Conservation (phyloP, 108 stramenopile genomes). For the Nitzschia putrida region DNA sequence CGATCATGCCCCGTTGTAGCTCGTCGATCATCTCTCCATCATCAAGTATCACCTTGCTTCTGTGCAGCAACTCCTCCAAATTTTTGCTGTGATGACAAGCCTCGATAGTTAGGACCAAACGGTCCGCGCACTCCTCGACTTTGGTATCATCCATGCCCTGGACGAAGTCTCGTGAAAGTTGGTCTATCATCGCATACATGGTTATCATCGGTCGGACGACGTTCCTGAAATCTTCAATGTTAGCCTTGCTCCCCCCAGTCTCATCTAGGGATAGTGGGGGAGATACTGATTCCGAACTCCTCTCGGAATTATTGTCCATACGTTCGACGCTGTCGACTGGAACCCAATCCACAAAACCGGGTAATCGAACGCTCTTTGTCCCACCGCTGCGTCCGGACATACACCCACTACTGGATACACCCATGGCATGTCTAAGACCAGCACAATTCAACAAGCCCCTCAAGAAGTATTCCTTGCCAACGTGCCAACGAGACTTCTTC, state of each 20-base stretch:
- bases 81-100: slow-evolving; percentile 52
- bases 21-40: slow-evolving; percentile 61
- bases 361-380: slow-evolving; percentile 41
- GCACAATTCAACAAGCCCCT: slow-evolving; percentile 73
- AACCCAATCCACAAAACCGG: slow-evolving; percentile 70
- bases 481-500: slow-evolving; percentile 66
- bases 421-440: slow-evolving; percentile 69
- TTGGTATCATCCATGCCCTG: slow-evolving; percentile 56
- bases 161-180: slow-evolving; percentile 65
- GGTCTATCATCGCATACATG: slow-evolving; percentile 72
- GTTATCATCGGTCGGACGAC: slow-evolving; percentile 76
- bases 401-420: slow-evolving; percentile 73
- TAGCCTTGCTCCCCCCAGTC: slow-evolving; percentile 13
- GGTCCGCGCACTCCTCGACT: slow-evolving; percentile 51
- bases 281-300: slow-evolving; percentile 10
- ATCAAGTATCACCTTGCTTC: slow-evolving; percentile 56
- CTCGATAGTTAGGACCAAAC: slow-evolving; percentile 57
- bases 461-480: slow-evolving; percentile 67
- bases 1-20: slow-evolving; percentile 63
- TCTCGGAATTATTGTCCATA: slow-evolving; percentile 12
- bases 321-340: slow-evolving; percentile 34
- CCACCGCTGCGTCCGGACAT: slow-evolving; percentile 39
- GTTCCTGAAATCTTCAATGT: slow-evolving; percentile 59
- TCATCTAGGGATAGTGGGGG: neutral
- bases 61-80: slow-evolving; percentile 64